phyloP scores from a whole-genome alignment of 148 eudicot species.

The Chenopodium berlandieri region DNA sequence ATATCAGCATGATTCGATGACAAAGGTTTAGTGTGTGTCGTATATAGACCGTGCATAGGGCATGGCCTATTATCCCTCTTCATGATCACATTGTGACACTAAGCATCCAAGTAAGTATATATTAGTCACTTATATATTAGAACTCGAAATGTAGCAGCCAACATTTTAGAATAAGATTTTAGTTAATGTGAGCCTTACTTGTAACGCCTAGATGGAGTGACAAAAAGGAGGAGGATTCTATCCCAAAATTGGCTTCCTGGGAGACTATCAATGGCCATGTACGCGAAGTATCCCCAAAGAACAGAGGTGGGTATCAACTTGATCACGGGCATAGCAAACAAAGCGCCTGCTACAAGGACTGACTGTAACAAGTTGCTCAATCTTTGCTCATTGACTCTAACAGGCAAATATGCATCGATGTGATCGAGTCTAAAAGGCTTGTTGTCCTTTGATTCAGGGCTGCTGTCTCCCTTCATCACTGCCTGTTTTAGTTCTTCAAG shows the following conservation, averaged over 20 bases:
- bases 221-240: slow-evolving; percentile 63
- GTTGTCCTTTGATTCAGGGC: slow-evolving; percentile 31
- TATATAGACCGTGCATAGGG: too few relatives aligned
- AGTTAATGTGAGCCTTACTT: slow-evolving; percentile 41
- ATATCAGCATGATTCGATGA: background rate
- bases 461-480: slow-evolving; percentile 47
- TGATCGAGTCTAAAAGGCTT: slow-evolving; percentile 51
- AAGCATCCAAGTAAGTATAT: too few relatives aligned
- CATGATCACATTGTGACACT: too few relatives aligned
- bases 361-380: slow-evolving; percentile 77
- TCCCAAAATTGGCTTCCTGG: slow-evolving; percentile 94
- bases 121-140: too few relatives aligned
- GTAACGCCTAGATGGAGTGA: slow-evolving; percentile 63
- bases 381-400: slow-evolving; percentile 82
- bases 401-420: slow-evolving; percentile 72
- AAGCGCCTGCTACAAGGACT: slow-evolving; percentile 46
- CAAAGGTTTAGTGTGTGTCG: too few relatives aligned
- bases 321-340: slow-evolving; percentile 66
- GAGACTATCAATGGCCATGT: slow-evolving; percentile 84
- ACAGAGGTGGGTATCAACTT: slow-evolving; percentile 84
- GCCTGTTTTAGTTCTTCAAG: slow-evolving; percentile 52
- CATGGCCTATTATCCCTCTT: too few relatives aligned
- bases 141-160: background rate
- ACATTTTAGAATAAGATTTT: background rate
- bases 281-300: slow-evolving; percentile 90